Evolutionary conservation across 192 early-diverging fungal species (phyloP), one percentile per base, ranked within the genome.

Genomic region (Umbelopsis sp.): DNA sequence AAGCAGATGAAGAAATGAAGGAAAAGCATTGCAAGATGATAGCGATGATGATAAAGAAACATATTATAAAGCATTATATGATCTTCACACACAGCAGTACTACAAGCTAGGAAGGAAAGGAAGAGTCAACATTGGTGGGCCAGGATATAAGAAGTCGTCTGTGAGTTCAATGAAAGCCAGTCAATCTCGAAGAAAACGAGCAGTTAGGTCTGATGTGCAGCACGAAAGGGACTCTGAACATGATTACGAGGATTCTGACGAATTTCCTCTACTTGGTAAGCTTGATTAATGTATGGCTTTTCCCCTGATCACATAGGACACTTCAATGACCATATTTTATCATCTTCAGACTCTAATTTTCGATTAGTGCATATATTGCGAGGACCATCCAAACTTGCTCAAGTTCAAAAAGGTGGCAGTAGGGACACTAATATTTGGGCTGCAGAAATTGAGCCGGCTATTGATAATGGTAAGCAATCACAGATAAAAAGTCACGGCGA

Each of bases 401-500:
- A 45, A 68, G 72, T 1, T n/a, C n/a, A n/a, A n/a, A 74, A 77
- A 36, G 80, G 80, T 41, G 72, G 75, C 7, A 79, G 80, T 1
- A 36, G 21, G 3, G 65, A 74, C 12, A 36, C 14, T 3, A 79
- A 84, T 47, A 76, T 79, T 7, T 86, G 85, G 85, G 74, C 75
- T 0, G 79, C 71, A 8, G 81, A 77, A 31, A 84, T 82, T 68
- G 76, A 83, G 24, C 82, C 83, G 38, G 11, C 56, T 54, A 20
- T 53, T 26, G 21, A 52, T 59, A 17, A 51, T 25, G 12, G 29
- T 38, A 14, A 51, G 70, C 11, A 67, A 24, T 66, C 66, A 26
- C 16, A 62, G 32, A 31, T 24, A 54, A 8, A 41, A 17, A 14
- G 21, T 31, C n/a, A 52, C 26, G 12, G 10, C 20, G 45, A 16